These are phyloP conservation scores for Globisporangium cederbergense DNA, from an alignment of 352 stramenopile genomes.

Conservation along the genomic window DNA sequence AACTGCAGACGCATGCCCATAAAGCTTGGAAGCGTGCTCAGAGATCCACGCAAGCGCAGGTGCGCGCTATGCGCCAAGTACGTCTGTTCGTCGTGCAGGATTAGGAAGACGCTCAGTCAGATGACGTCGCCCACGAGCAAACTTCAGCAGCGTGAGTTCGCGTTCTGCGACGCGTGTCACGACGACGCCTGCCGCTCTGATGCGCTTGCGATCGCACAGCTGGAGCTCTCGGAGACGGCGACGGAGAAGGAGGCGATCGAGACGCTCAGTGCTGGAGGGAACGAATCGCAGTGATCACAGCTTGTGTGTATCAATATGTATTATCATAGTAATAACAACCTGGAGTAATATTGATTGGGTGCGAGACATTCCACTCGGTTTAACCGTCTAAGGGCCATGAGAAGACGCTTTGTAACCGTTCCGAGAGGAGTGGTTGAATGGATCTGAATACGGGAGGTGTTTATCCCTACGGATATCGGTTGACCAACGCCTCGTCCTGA, in stretches of 20 bases:
- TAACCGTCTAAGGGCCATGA: no score
- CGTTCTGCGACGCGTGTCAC: background rate
- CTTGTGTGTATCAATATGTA: no score
- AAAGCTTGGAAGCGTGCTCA: background rate
- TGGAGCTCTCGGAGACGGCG: background rate
- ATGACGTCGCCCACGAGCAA: background rate
- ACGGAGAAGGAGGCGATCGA: background rate
- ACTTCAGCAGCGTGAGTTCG: background rate
- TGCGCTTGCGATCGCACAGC: background rate
- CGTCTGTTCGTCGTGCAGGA: constrained; percentile 2
- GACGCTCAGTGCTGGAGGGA: background rate
- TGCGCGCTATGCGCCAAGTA: background rate
- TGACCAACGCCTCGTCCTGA: no score
- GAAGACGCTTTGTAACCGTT: no score
- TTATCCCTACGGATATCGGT: no score
- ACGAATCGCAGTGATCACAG: background rate
- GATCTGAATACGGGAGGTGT: no score
- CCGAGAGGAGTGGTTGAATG: no score
- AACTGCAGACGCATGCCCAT: background rate
- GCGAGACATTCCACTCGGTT: no score
- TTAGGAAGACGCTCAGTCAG: constrained; percentile 8
- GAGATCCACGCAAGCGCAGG: background rate
- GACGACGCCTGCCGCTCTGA: background rate
- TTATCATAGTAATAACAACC: no score
- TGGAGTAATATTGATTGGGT: no score